Evolutionary conservation across 768 basidiomycete species (phyloP), one percentile per base, ranked within the genome.

Genomic region (Leccinum rimulosum): DNA sequence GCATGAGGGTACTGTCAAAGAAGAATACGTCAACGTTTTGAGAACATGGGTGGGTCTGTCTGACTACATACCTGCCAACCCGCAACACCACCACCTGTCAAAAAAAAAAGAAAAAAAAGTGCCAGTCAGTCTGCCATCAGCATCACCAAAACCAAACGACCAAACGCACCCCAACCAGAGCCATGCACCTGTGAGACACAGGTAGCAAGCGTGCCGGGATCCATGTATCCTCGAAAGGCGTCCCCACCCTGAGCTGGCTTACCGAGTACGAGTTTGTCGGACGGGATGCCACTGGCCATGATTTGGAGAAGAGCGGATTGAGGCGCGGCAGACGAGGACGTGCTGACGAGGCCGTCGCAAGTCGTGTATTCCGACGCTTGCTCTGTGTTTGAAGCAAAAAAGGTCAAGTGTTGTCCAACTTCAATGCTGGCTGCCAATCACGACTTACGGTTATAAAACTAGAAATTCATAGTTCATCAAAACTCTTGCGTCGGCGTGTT

Each of bases 261-360:
- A 4, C 88, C 88, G 63, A 91, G 88, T 58, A 91, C 86, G 58
- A 91, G 77, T 73, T 90, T 91, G 69, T 80, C 70, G 47, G 86
- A 71, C 8, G 80, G 70, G 10, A 89, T 81, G n/a, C 86, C 87
- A 58, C 74, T 80, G 3, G 78, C 77, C 22, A 74, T 68, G 57
- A 82, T 81, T 66, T 82, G 74, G 67, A 82, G 79, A 30, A 83
- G 66, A 0, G 78, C 70, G 2, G 78, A 74, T 22, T 71, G 58
- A 2, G 80, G 80, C 72, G 73, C 82, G 6, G 64, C 56, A 15
- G 70, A 68, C 9, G 79, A 77, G 2, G 79, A 80, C 9, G 66
- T 56, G 35, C 64, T 73, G 27, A 82, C 66, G 17, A 82, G 73
- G 17, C 67, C 67, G 28, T 57, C 50, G 62, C 77, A 79, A 6